These are phyloP conservation scores for Gossypium trilobum DNA, from an alignment of 441 rosid genomes.

Conservation along the genomic window DNA sequence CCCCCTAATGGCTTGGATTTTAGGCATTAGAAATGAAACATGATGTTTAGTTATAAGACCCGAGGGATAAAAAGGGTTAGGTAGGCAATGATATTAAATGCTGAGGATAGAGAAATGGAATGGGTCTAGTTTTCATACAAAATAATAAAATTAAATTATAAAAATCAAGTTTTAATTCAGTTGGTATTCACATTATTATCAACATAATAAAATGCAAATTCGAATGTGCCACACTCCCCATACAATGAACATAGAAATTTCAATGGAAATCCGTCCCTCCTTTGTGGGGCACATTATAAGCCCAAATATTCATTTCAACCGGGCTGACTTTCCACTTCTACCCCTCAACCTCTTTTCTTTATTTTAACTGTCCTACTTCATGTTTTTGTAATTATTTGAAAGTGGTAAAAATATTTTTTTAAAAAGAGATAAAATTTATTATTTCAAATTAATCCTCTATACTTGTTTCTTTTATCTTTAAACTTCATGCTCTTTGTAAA, in stretches of 20 bases:
- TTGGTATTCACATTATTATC: accelerated
- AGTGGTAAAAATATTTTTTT: too few species aligned
- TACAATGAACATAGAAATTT: too few species aligned
- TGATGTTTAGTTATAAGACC: background rate
- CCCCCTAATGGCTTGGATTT: too few species aligned
- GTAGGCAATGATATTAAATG: background rate
- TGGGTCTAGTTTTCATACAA: background rate
- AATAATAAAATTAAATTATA: too few species aligned
- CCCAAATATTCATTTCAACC: background rate
- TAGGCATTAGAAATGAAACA: too few species aligned
- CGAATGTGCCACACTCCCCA: too few species aligned
- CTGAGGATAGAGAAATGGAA: background rate
- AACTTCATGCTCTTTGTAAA: too few species aligned
- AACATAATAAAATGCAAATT: accelerated
- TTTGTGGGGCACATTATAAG: background rate
- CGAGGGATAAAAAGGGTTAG: background rate
- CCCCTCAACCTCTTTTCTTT: background rate
- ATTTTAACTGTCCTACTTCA: background rate
- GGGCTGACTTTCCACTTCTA: background rate
- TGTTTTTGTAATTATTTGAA: background rate
- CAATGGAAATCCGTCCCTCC: too few species aligned
- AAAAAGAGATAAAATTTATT: too few species aligned
- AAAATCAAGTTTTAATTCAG: accelerated
- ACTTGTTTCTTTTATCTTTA: too few species aligned
- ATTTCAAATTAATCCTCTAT: too few species aligned